Conservation (phyloP, 768 basidiomycete species). For the Tylopilus plumbeoviolaceoides region DNA sequence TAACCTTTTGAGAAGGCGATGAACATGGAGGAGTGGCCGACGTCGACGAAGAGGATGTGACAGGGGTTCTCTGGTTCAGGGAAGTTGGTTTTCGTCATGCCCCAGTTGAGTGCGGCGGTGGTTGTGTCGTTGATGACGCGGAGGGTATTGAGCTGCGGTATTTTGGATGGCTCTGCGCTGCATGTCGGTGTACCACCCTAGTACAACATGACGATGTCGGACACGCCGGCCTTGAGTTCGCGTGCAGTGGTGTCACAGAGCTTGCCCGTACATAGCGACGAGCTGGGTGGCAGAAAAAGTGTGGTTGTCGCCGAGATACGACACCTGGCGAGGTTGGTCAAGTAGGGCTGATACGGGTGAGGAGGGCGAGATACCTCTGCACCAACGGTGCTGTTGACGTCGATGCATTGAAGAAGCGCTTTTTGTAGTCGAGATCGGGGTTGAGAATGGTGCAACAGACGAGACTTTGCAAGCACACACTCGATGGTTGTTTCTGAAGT, state of each 20-base stretch:
- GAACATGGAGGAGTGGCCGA: constrained; percentile 89
- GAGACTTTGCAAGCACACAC: too few relatives aligned
- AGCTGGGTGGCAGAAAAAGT: constrained; percentile 90
- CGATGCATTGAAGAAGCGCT: too few relatives aligned
- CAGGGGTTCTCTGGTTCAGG: constrained; percentile 79
- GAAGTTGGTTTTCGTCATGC: constrained; percentile 98
- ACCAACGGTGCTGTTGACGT: too few relatives aligned
- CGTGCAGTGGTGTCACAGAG: constrained; percentile 79
- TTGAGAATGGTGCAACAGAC: too few relatives aligned
- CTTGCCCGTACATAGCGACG: constrained; percentile 84
- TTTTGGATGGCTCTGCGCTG: constrained; percentile 90
- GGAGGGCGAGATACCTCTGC: too few relatives aligned
- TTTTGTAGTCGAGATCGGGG: too few relatives aligned
- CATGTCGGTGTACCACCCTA: too few relatives aligned
- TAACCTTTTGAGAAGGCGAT: too few relatives aligned
- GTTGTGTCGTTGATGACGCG: constrained; percentile 97
- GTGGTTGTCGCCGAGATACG: constrained; percentile 78
- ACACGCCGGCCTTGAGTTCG: constrained; percentile 84
- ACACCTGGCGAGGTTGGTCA: constrained; percentile 52
- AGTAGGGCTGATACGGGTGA: constrained; percentile 5
- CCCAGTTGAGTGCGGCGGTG: constrained; percentile 93
- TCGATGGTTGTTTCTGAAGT: too few relatives aligned
- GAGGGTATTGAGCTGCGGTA: constrained; percentile 84
- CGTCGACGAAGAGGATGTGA: constrained; percentile 91
- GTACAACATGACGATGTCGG: too few relatives aligned